Conservation (phyloP, 2,329 filamentous ascomycete genomes). For the Paraphoma sp. region DNA sequence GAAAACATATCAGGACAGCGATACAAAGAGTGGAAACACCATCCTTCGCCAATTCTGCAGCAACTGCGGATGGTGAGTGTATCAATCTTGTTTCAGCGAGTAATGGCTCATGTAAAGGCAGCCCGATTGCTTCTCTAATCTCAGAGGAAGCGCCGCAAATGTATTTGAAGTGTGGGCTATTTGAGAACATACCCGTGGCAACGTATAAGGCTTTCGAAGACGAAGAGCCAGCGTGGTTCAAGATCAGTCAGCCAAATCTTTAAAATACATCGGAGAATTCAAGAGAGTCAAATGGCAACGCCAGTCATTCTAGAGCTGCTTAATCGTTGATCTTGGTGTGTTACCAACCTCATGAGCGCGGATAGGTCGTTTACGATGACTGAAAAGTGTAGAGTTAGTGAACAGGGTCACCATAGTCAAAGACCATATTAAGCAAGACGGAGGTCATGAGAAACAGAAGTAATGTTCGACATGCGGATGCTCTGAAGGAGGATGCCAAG, state of each 20-base stretch:
- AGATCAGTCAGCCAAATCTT: conserved; percentile 26
- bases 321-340: too few relatives aligned
- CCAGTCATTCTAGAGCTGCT: too few relatives aligned
- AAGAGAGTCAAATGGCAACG: too few relatives aligned
- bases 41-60: conserved; percentile 38
- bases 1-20: conserved; percentile 34
- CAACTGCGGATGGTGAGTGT: conserved; percentile 34
- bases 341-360: too few relatives aligned
- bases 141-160: conserved; percentile 21
- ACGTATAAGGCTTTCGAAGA: conserved; percentile 23
- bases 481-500: too few relatives aligned
- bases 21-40: conserved; percentile 35
- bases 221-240: conserved; percentile 31
- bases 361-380: too few relatives aligned
- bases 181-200: conserved; percentile 27
- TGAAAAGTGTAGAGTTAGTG: too few relatives aligned
- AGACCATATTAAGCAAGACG: too few relatives aligned
- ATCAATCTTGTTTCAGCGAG: too few relatives aligned
- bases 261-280: not conserved
- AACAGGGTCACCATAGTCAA: too few relatives aligned
- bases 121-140: conserved; percentile 28
- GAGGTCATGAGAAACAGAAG: too few relatives aligned
- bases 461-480: too few relatives aligned
- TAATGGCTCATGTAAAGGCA: conserved; percentile 8
- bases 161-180: conserved; percentile 35